Evolutionary conservation across 148 eudicot genomes (phyloP).

Genomic region (Cornus florida): DNA sequence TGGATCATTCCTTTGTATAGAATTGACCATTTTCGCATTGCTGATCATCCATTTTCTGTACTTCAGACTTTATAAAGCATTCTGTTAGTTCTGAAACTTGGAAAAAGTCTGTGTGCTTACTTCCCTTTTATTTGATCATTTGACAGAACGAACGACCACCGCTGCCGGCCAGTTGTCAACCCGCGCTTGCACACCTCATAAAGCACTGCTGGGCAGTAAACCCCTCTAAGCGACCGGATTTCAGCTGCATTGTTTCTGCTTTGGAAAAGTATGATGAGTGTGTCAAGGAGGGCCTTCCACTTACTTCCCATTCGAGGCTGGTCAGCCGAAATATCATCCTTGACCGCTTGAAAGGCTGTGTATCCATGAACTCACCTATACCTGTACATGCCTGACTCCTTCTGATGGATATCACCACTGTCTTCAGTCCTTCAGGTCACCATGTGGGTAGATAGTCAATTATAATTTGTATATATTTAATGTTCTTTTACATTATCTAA

Average conservation of each 20-base stretch:
- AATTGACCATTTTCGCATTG: neutral
- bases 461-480: neutral
- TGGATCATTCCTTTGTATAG: neutral
- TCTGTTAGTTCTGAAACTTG: neutral
- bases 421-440: neutral
- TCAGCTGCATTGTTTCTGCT: slow-evolving; percentile 69
- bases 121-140: neutral
- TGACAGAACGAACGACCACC: slow-evolving; percentile 90
- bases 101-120: neutral
- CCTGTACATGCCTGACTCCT: slow-evolving; percentile 59
- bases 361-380: slow-evolving; percentile 54
- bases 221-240: slow-evolving; percentile 91
- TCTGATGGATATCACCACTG: neutral
- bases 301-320: slow-evolving; percentile 57
- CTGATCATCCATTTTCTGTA: neutral
- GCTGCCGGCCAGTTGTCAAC: slow-evolving; percentile 88
- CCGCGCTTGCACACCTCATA: slow-evolving; percentile 89
- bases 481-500: neutral
- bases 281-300: slow-evolving; percentile 89
- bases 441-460: neutral
- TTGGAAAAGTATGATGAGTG: slow-evolving; percentile 82
- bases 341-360: slow-evolving; percentile 73
- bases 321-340: slow-evolving; percentile 51
- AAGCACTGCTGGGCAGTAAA: slow-evolving; percentile 85
- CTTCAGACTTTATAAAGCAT: neutral